These are phyloP conservation scores for Trypanosomatidae sp. DNA, from an alignment of 208 protist species.

Conservation along the genomic window DNA sequence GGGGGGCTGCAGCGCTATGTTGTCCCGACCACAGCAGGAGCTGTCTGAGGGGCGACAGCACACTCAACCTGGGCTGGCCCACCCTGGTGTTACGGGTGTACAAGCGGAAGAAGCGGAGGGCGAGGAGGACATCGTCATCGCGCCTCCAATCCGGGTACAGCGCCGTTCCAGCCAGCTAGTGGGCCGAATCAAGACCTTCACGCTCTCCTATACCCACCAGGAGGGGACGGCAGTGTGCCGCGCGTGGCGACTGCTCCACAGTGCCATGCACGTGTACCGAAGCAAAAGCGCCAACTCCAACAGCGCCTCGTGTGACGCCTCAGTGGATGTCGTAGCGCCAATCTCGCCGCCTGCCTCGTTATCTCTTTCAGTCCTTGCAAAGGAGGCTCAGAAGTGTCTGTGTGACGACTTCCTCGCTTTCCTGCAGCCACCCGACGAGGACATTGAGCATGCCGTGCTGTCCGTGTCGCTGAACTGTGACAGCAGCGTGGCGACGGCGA, in stretches of 20 bases:
- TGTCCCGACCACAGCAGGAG: not conserved
- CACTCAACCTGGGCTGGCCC: not conserved
- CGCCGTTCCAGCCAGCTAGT: constrained; percentile 23
- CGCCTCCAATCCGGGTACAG: constrained; percentile 26
- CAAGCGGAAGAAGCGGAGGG: not conserved
- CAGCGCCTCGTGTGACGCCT: not conserved
- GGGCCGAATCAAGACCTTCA: constrained; percentile 58
- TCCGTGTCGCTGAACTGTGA: constrained; percentile 36
- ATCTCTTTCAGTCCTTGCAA: constrained; percentile 19
- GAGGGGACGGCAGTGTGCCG: constrained; percentile 74
- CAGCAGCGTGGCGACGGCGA: constrained; percentile 35
- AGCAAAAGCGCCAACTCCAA: not conserved
- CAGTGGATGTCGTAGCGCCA: not conserved
- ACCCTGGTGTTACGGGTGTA: not conserved
- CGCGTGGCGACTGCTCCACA: constrained; percentile 69
- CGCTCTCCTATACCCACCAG: constrained; percentile 61
- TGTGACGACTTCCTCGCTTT: constrained; percentile 63
- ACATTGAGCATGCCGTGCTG: constrained; percentile 30
- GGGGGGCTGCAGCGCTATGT: not conserved
- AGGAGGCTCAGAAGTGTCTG: constrained; percentile 39
- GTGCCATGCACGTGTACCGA: constrained; percentile 2
- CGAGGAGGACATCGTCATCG: constrained; percentile 6
- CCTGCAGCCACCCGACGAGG: constrained; percentile 49
- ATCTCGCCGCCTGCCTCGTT: not conserved
- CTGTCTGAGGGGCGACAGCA: not conserved